A percentile compares a stretch with the other conserved stretches of the same genome.
Evolutionary conservation across 2,329 filamentous ascomycete genomes (phyloP).

Genomic region (Hymenoscyphus fraxineus): DNA sequence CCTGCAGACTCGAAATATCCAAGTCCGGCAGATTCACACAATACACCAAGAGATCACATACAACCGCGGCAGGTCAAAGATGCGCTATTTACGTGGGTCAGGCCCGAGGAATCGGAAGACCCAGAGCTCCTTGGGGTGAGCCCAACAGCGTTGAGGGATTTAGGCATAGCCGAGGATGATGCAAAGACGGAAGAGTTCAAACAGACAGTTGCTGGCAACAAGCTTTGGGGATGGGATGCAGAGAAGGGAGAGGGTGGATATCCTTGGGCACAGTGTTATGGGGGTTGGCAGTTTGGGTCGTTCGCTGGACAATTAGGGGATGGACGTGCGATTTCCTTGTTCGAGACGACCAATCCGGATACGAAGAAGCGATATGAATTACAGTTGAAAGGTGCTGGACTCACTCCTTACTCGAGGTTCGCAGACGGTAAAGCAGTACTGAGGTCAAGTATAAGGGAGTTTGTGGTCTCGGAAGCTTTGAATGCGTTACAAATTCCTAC

Average conservation of each 20-base stretch:
- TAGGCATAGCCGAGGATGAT: conserved; percentile 70
- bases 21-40: conserved; percentile 77
- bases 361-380: conserved; percentile 78
- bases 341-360: conserved; percentile 75
- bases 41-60: conserved; percentile 71
- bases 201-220: conserved; percentile 76
- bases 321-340: conserved; percentile 88
- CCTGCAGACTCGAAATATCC: conserved; percentile 75
- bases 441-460: conserved; percentile 89
- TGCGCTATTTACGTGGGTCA: conserved; percentile 86
- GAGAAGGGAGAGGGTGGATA: conserved; percentile 68
- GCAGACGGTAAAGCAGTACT: conserved; percentile 94
- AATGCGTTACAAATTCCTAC: conserved; percentile 81
- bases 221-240: conserved; percentile 73
- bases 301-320: conserved; percentile 97
- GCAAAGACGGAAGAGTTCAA: conserved; percentile 70
- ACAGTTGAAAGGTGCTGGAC: conserved; percentile 89
- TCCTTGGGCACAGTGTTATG: conserved; percentile 98
- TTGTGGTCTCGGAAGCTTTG: conserved; percentile 84
- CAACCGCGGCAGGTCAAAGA: conserved; percentile 78
- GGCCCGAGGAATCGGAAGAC: conserved; percentile 67
- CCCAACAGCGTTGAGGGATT: conserved; percentile 69
- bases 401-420: conserved; percentile 93
- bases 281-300: conserved; percentile 74
- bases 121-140: conserved; percentile 82